These are phyloP conservation scores for Yamadazyma aaseri DNA, from an alignment of 1,139 yeast genomes.

Conservation along the genomic window DNA sequence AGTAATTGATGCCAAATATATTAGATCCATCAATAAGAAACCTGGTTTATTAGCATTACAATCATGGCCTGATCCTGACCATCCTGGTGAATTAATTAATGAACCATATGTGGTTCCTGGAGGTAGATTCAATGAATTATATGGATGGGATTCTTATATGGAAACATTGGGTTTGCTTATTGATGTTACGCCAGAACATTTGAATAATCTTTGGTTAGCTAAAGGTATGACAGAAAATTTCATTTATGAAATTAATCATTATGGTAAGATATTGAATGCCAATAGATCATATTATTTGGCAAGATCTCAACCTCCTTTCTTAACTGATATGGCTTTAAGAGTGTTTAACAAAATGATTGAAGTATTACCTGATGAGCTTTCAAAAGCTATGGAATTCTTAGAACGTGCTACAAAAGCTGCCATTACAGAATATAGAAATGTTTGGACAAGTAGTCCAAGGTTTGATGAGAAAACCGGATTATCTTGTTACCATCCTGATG, in stretches of 20 bases:
- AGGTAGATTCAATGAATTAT: conserved; percentile 92
- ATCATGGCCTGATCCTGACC: conserved; percentile 50
- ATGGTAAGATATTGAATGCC: conserved; percentile 92
- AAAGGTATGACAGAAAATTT: conserved; percentile 92
- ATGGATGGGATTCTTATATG: conserved; percentile 98
- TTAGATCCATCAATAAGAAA: conserved; percentile 70
- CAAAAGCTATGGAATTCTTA: conserved; percentile 57
- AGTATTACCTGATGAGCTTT: conserved; percentile 31
- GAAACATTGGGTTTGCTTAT: conserved; percentile 79
- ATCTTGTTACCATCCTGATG: conserved; percentile 89
- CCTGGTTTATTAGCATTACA: conserved; percentile 91
- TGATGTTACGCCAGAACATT: conserved; percentile 54
- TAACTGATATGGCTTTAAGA: conserved; percentile 86
- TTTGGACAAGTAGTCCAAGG: conserved; percentile 80
- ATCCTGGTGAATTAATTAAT: conserved; percentile 55
- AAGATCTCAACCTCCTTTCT: conserved; percentile 96
- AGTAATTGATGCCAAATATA: conserved; percentile 65
- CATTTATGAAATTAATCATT: conserved; percentile 83
- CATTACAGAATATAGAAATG: conserved; percentile 77
- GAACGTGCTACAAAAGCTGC: conserved; percentile 71
- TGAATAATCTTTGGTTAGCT: conserved; percentile 53
- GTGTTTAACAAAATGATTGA: conserved; percentile 62
- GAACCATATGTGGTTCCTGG: conserved; percentile 96
- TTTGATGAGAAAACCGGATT: conserved; percentile 74
- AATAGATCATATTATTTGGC: conserved; percentile 89